phyloP scores from a whole-genome alignment of 495 filamentous ascomycete genomes.

The Pyronema omphalodes region DNA sequence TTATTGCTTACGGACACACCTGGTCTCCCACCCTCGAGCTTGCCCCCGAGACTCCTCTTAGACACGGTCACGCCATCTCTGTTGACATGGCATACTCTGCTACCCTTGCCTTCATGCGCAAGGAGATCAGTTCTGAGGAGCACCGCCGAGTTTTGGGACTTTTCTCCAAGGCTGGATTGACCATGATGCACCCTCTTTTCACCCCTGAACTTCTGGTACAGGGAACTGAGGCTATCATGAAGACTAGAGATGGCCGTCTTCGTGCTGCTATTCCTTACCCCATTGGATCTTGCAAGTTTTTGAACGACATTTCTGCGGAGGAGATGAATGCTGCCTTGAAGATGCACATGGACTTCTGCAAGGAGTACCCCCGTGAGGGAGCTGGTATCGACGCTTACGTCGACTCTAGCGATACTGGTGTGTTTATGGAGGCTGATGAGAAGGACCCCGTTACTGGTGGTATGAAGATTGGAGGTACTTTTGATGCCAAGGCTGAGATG shows the following conservation, averaged over 20 bases:
- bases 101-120: slow-evolving; percentile 36
- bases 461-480: not conserved
- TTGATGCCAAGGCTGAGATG: not conserved
- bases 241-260: slow-evolving; percentile 42
- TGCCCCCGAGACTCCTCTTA: slow-evolving; percentile 38
- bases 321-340: slow-evolving; percentile 35
- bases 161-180: slow-evolving; percentile 42
- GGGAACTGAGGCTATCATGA: slow-evolving; percentile 41
- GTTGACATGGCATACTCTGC: slow-evolving; percentile 52
- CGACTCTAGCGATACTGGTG: slow-evolving; percentile 40
- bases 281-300: slow-evolving; percentile 37
- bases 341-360: slow-evolving; percentile 36
- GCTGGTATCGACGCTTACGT: slow-evolving; percentile 43
- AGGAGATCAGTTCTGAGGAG: slow-evolving; percentile 34
- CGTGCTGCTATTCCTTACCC: slow-evolving; percentile 40
- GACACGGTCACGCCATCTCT: slow-evolving; percentile 47
- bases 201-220: slow-evolving; percentile 39
- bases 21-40: slow-evolving; percentile 49
- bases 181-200: slow-evolving; percentile 44
- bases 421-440: slow-evolving; percentile 5
- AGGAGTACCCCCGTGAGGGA: slow-evolving; percentile 36
- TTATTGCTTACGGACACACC: slow-evolving; percentile 51
- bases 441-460: slow-evolving; percentile 6
- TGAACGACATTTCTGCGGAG: slow-evolving; percentile 35
- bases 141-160: slow-evolving; percentile 36